A percentile compares a stretch with the other conserved stretches of the same genome.
Evolutionary conservation across 2,329 filamentous ascomycete genomes (phyloP).

Genomic region (Alternaria sp.): DNA sequence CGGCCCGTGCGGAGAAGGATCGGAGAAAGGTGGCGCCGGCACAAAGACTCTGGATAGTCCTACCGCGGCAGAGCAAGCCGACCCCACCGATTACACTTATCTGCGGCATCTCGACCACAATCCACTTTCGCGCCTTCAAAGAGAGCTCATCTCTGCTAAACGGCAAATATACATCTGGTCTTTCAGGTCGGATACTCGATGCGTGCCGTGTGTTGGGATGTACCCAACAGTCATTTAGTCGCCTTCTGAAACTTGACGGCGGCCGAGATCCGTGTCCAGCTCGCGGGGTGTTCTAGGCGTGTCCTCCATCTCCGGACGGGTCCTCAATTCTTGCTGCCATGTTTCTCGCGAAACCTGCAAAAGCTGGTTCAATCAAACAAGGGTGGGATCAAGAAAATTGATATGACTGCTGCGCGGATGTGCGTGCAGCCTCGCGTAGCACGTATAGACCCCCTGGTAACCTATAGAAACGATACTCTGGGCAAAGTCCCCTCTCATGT

Average conservation of each 20-base stretch:
- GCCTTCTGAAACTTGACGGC: conserved; percentile 21
- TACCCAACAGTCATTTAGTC: not conserved
- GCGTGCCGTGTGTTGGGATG: conserved; percentile 5
- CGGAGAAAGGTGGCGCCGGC: conserved; percentile 33
- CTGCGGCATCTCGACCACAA: not conserved
- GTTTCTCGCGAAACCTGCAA: not conserved
- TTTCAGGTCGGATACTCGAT: not conserved
- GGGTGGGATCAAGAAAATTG: conserved; percentile 1
- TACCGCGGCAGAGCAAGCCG: conserved; percentile 6
- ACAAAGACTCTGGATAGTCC: conserved; percentile 3
- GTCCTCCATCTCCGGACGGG: not conserved
- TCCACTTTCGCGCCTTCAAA: not conserved
- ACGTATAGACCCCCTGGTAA: not conserved
- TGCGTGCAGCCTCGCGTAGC: conserved; percentile 5
- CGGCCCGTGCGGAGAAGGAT: conserved; percentile 33
- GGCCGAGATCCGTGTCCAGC: conserved; percentile 2
- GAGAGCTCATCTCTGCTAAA: conserved; percentile 1
- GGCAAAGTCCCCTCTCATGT: conserved; percentile 12
- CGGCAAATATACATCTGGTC: conserved; percentile 3
- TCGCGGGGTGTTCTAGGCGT: conserved; percentile 3
- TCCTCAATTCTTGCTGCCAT: not conserved
- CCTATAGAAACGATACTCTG: conserved; percentile 17
- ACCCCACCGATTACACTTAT: conserved; percentile 1
- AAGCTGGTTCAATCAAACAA: not conserved
- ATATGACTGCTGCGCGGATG: conserved; percentile 6